Conservation (phyloP, 2,329 filamentous ascomycete species). For the Sclerotinia trifoliorum region DNA sequence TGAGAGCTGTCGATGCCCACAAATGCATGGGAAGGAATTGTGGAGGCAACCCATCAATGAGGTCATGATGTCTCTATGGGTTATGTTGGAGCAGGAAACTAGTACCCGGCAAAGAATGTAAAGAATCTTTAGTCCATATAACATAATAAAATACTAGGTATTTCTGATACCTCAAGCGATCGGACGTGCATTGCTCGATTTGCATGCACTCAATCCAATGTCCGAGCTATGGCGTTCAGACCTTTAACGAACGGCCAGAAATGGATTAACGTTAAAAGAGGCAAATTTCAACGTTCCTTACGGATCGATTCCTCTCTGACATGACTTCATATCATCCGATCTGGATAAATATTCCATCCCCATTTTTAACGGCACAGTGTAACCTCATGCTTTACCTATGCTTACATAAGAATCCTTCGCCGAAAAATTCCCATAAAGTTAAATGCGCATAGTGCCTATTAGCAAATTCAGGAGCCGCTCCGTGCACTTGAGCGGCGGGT, state of each 20-base stretch:
- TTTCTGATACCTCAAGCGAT: background rate
- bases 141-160: background rate
- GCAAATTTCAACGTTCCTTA: background rate
- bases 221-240: background rate
- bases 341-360: background rate
- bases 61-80: too few species aligned
- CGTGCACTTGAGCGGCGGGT: background rate
- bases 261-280: too few species aligned
- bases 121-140: background rate
- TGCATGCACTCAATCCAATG: background rate
- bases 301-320: background rate
- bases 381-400: background rate
- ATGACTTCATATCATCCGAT: conserved; percentile 13
- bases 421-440: background rate
- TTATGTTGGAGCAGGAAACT: too few species aligned
- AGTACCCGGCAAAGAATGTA: too few species aligned
- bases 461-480: background rate
- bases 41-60: background rate
- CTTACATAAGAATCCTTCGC: conserved; percentile 8
- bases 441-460: background rate
- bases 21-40: background rate
- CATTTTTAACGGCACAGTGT: background rate
- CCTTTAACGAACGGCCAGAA: too few species aligned
- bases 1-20: too few species aligned
- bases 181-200: background rate